phyloP scores from a whole-genome alignment of 768 basidiomycete species.

The Kwoniella bestiolae region DNA sequence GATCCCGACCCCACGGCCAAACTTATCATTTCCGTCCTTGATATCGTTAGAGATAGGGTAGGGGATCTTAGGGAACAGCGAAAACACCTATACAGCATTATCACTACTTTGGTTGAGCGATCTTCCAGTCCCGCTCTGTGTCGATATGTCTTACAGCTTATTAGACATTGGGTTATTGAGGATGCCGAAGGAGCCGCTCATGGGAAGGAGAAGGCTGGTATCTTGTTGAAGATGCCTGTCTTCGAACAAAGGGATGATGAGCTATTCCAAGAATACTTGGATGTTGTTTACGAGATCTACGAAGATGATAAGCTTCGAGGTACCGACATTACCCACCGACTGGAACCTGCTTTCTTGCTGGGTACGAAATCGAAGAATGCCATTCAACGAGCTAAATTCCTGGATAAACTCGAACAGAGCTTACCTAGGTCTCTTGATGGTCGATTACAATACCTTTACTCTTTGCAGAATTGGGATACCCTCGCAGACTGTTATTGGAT shows the following conservation, averaged over 20 bases:
- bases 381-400: slow-evolving; percentile 76
- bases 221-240: slow-evolving; percentile 83
- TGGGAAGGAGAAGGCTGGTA: slow-evolving; percentile 83
- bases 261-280: slow-evolving; percentile 80
- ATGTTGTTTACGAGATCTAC: slow-evolving; percentile 92
- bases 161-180: slow-evolving; percentile 87
- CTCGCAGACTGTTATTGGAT: slow-evolving; percentile 93
- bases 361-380: slow-evolving; percentile 86
- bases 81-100: slow-evolving; percentile 73
- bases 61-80: slow-evolving; percentile 84
- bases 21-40: slow-evolving; percentile 70
- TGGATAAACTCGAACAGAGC: slow-evolving; percentile 86
- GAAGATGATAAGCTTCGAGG: slow-evolving; percentile 80
- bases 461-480: slow-evolving; percentile 93
- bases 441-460: slow-evolving; percentile 85
- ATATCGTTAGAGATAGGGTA: slow-evolving; percentile 82
- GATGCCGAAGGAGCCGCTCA: slow-evolving; percentile 62
- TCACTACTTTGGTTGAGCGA: slow-evolving; percentile 84
- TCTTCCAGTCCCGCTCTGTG: slow-evolving; percentile 79
- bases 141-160: slow-evolving; percentile 80
- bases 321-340: slow-evolving; percentile 87
- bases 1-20: slow-evolving; percentile 64
- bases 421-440: slow-evolving; percentile 79
- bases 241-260: slow-evolving; percentile 74
- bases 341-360: slow-evolving; percentile 90